Evolutionary conservation across 176 grass and related monocot genomes (phyloP).

Genomic region (Luzula sylvatica): DNA sequence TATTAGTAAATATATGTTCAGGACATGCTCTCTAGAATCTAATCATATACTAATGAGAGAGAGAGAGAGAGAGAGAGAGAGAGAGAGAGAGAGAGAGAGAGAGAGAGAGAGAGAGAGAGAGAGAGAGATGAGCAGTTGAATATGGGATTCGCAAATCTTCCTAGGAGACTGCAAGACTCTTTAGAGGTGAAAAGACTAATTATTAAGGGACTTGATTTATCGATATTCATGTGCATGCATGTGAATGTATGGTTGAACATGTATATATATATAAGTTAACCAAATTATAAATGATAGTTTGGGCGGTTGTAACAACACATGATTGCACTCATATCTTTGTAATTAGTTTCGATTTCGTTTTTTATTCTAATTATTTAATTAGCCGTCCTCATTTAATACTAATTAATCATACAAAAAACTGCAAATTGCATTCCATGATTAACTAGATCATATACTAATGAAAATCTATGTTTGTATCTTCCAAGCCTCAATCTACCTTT

Average conservation of each 20-base stretch:
- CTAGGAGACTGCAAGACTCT: neutral
- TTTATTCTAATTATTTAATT: conserved; percentile 14
- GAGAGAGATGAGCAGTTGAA: conserved; percentile 4
- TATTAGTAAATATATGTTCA: neutral
- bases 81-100: neutral
- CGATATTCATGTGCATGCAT: conserved; percentile 13
- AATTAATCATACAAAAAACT: conserved; percentile 5
- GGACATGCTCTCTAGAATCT: conserved; percentile 16
- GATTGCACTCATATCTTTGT: conserved; percentile 26
- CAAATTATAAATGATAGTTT: neutral
- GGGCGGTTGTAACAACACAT: conserved; percentile 26
- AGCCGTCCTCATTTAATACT: conserved; percentile 8
- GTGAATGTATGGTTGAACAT: conserved; percentile 12
- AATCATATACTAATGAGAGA: conserved; percentile 1
- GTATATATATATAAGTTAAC: conserved; percentile 3
- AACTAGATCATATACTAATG: neutral
- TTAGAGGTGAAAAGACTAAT: neutral
- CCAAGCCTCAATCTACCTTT: neutral
- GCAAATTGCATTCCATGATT: conserved; percentile 4
- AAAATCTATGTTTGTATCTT: neutral
- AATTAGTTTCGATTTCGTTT: conserved; percentile 24
- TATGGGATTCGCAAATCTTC: conserved; percentile 18
- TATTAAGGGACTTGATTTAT: conserved; percentile 6
- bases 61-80: neutral
- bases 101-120: neutral